phyloP scores from a whole-genome alignment of 2,329 filamentous ascomycete species.

The Dothiorella sarmentorum region DNA sequence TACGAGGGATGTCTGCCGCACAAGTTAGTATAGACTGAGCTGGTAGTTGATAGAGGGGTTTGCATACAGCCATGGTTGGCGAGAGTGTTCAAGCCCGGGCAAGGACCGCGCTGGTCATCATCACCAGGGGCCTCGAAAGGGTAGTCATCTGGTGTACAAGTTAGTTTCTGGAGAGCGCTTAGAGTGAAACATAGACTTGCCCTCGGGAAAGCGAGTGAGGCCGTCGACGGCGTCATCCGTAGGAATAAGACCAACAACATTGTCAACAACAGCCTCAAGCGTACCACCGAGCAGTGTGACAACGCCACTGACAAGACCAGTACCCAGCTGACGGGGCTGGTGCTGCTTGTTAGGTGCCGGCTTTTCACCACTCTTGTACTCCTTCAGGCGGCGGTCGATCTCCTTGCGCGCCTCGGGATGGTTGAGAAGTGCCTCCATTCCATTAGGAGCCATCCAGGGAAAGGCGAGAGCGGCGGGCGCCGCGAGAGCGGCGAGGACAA shows the following conservation, averaged over 20 bases:
- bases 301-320: slow-evolving; percentile 20
- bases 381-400: slow-evolving; percentile 18
- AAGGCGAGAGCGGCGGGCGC: slow-evolving; percentile 21
- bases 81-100: slow-evolving; percentile 40
- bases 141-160: slow-evolving; percentile 24
- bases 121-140: slow-evolving; percentile 24
- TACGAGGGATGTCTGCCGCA: slow-evolving; percentile 40
- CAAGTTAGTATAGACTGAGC: no score
- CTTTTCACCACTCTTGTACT: no score
- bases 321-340: slow-evolving; percentile 12
- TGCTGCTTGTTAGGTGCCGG: no score
- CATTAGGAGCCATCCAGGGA: slow-evolving; percentile 23
- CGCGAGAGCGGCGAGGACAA: slow-evolving; percentile 14
- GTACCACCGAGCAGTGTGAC: slow-evolving; percentile 15
- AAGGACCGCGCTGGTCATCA: slow-evolving; percentile 35
- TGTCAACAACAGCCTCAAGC: slow-evolving; percentile 20
- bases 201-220: slow-evolving; percentile 24
- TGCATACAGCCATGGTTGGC: slow-evolving; percentile 43
- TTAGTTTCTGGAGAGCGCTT: neutral
- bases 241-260: slow-evolving; percentile 22
- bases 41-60: no score
- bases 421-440: slow-evolving; percentile 22
- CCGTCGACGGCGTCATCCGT: slow-evolving; percentile 21
- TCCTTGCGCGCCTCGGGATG: slow-evolving; percentile 22
- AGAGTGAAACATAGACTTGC: neutral